Conservation (phyloP, 1,139 yeast species). For the Hyphopichia burtonii region DNA sequence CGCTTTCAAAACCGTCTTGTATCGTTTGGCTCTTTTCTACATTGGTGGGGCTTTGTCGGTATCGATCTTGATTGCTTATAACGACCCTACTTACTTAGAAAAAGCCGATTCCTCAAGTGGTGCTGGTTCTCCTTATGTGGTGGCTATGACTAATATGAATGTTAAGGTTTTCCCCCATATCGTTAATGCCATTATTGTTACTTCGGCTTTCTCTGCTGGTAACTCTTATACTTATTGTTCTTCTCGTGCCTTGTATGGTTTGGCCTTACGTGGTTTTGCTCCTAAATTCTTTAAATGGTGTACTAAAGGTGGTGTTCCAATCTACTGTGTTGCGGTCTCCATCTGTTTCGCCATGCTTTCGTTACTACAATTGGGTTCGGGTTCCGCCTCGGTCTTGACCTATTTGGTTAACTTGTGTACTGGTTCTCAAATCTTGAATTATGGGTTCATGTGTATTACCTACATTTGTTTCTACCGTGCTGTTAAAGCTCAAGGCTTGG, state of each 20-base stretch:
- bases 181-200: conserved; percentile 35
- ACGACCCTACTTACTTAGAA: conserved; percentile 32
- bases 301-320: conserved; percentile 61
- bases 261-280: conserved; percentile 40
- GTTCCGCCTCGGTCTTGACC: conserved; percentile 59
- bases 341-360: conserved; percentile 34
- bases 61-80: conserved; percentile 39
- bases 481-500: conserved; percentile 39
- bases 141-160: conserved; percentile 42
- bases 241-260: conserved; percentile 42
- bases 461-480: conserved; percentile 63
- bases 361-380: conserved; percentile 12
- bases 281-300: conserved; percentile 35
- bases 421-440: conserved; percentile 75
- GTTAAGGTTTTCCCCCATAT: conserved; percentile 41
- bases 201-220: conserved; percentile 46
- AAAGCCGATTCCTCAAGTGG: conserved; percentile 22
- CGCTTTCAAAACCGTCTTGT: conserved; percentile 77
- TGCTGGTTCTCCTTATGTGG: conserved; percentile 46
- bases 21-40: conserved; percentile 68
- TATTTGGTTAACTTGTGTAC: conserved; percentile 80
- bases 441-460: conserved; percentile 60
- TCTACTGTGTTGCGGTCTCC: conserved; percentile 41
- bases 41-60: conserved; percentile 49
- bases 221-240: conserved; percentile 44